phyloP scores from a whole-genome alignment of 768 basidiomycete species.

The Crepidotus variabilis region DNA sequence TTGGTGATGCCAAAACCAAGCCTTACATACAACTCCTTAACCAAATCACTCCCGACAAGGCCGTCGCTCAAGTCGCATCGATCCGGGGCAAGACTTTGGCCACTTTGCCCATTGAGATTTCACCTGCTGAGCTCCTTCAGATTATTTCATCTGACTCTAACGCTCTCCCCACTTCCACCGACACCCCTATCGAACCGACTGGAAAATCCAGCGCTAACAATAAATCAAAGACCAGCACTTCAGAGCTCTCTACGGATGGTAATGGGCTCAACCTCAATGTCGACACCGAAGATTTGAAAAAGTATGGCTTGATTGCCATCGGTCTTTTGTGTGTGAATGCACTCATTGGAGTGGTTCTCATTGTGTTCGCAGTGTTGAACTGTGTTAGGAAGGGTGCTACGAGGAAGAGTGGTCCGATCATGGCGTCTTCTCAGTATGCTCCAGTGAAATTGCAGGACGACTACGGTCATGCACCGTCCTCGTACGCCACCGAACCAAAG shows the following conservation, averaged over 20 bases:
- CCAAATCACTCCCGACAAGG: constrained; percentile 29
- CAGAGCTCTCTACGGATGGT: not conserved
- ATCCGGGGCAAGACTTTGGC: constrained; percentile 24
- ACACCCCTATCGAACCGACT: not conserved
- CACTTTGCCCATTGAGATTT: constrained; percentile 20
- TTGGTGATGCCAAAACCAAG: constrained; percentile 27
- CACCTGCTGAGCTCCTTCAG: constrained; percentile 19
- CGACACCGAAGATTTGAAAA: constrained; percentile 10
- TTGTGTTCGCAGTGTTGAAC: constrained; percentile 20
- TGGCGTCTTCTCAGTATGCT: not conserved
- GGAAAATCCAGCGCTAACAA: too few relatives aligned
- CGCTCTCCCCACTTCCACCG: not conserved
- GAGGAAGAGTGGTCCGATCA: not conserved
- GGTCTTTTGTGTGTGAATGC: constrained; percentile 25
- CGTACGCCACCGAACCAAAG: too few relatives aligned
- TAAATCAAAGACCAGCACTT: not conserved
- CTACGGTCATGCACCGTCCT: not conserved
- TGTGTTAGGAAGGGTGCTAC: constrained; percentile 21
- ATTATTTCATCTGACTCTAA: constrained; percentile 11
- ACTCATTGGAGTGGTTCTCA: constrained; percentile 19
- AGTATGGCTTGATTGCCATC: constrained; percentile 22
- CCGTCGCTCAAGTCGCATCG: constrained; percentile 24
- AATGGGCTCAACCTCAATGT: constrained; percentile 8
- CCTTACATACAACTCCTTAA: constrained; percentile 40
- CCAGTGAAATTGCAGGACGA: constrained; percentile 1